These are phyloP conservation scores for Citeromyces matritensis DNA, from an alignment of 805 yeast species.

Conservation along the genomic window DNA sequence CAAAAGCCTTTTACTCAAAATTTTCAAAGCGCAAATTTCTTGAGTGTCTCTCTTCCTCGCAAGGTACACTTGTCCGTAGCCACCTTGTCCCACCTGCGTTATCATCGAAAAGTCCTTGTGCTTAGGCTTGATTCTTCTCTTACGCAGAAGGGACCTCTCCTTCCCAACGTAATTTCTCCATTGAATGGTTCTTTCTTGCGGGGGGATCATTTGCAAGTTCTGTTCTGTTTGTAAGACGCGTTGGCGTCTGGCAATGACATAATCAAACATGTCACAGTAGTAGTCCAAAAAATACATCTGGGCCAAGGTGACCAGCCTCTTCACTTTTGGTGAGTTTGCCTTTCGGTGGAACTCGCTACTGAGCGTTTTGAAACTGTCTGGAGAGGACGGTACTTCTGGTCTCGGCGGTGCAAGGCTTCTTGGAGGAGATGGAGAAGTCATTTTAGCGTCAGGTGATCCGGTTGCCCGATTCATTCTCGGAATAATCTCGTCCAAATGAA, in stretches of 20 bases:
- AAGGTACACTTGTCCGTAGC: slow-evolving; percentile 96
- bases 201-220: slow-evolving; percentile 21
- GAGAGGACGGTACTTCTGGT: too few species aligned
- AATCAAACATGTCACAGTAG: slow-evolving; percentile 92
- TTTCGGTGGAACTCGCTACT: slow-evolving; percentile 34
- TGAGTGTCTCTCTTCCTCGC: slow-evolving; percentile 89
- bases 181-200: slow-evolving; percentile 30
- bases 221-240: slow-evolving; percentile 59
- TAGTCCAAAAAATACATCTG: slow-evolving; percentile 90
- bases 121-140: slow-evolving; percentile 81
- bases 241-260: slow-evolving; percentile 75
- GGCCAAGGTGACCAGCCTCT: slow-evolving; percentile 78
- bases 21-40: slow-evolving; percentile 91
- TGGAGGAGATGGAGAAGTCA: too few species aligned
- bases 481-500: too few species aligned
- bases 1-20: slow-evolving; percentile 73
- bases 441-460: too few species aligned
- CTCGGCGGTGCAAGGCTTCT: too few species aligned
- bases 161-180: slow-evolving; percentile 75
- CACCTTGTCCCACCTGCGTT: slow-evolving; percentile 99
- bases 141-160: slow-evolving; percentile 74
- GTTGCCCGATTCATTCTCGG: too few species aligned
- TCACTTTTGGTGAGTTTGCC: slow-evolving; percentile 62
- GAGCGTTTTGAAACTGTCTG: too few species aligned
- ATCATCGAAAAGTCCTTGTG: slow-evolving; percentile 93